These are phyloP conservation scores for Cutaneotrichosporon sp. DNA, from an alignment of 1,284 basidiomycete genomes.

Conservation along the genomic window DNA sequence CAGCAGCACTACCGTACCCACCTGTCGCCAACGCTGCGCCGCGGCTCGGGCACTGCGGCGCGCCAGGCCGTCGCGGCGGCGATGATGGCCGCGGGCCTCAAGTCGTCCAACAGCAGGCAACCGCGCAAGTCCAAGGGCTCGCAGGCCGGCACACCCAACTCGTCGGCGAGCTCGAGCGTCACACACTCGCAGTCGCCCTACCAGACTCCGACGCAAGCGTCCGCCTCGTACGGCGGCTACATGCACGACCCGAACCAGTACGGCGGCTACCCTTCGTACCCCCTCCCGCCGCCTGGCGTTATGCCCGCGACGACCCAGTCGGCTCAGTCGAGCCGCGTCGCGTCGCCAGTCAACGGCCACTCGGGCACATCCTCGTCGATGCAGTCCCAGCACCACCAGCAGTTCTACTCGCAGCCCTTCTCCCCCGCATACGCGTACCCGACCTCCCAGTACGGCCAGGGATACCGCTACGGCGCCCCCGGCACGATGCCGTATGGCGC, in stretches of 20 bases:
- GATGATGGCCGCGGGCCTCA: conserved; percentile 45
- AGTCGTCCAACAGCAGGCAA: conserved; percentile 35
- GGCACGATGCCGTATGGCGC: conserved; percentile 29
- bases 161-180: conserved; percentile 27
- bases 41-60: conserved; percentile 42
- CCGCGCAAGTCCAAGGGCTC: conserved; percentile 44
- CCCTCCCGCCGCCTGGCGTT: conserved; percentile 27
- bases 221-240: conserved; percentile 38
- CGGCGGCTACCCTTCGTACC: conserved; percentile 32
- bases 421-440: conserved; percentile 31
- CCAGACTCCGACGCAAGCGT: conserved; percentile 35
- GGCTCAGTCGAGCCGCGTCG: conserved; percentile 37
- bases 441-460: conserved; percentile 23
- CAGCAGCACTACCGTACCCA: conserved; percentile 48
- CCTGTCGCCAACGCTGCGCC: conserved; percentile 40
- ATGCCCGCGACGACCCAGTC: conserved; percentile 32
- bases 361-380: conserved; percentile 32
- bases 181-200: conserved; percentile 40
- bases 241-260: conserved; percentile 37
- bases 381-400: conserved; percentile 27
- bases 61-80: conserved; percentile 42
- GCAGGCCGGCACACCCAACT: conserved; percentile 37
- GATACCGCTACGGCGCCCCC: conserved; percentile 29
- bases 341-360: conserved; percentile 43
- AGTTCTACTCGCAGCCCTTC: conserved; percentile 36